These are phyloP conservation scores for Leccinum laetum DNA, from an alignment of 1,284 basidiomycete genomes.

Conservation along the genomic window DNA sequence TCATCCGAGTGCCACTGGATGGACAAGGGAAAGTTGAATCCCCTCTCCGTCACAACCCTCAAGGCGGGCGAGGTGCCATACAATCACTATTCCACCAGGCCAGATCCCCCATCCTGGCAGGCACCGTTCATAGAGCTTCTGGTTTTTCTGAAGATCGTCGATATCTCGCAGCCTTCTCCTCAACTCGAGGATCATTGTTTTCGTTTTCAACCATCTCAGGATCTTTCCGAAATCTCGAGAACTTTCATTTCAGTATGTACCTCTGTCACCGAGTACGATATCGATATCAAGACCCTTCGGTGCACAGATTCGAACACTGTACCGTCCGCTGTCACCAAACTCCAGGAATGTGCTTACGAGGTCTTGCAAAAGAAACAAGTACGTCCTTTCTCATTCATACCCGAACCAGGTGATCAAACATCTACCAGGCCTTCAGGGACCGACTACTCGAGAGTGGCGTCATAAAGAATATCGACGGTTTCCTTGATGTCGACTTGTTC, in stretches of 20 bases:
- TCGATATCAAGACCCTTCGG: slow-evolving; percentile 13
- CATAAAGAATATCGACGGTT: slow-evolving; percentile 9
- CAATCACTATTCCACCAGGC: background rate
- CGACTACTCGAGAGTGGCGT: slow-evolving; percentile 2
- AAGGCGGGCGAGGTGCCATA: background rate
- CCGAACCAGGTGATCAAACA: background rate
- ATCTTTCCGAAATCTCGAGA: slow-evolving; percentile 18
- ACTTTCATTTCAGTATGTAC: slow-evolving; percentile 15
- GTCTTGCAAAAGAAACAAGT: slow-evolving; percentile 13
- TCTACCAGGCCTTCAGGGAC: slow-evolving; percentile 18
- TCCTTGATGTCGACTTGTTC: slow-evolving; percentile 15
- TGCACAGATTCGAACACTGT: background rate
- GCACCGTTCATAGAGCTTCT: slow-evolving; percentile 16
- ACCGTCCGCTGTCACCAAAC: slow-evolving; percentile 4
- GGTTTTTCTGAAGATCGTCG: slow-evolving; percentile 6
- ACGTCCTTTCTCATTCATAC: background rate
- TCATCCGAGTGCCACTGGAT: slow-evolving; percentile 14
- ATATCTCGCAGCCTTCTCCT: slow-evolving; percentile 1
- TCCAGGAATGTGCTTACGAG: slow-evolving; percentile 11
- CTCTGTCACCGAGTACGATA: slow-evolving; percentile 5
- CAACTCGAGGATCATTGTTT: slow-evolving; percentile 1
- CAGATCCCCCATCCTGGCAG: slow-evolving; percentile 6
- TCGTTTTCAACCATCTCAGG: slow-evolving; percentile 21
- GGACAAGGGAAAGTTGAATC: background rate
- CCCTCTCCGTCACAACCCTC: slow-evolving; percentile 14